Conservation (phyloP, 306 rosid genomes). For the Medicago ruthenica region DNA sequence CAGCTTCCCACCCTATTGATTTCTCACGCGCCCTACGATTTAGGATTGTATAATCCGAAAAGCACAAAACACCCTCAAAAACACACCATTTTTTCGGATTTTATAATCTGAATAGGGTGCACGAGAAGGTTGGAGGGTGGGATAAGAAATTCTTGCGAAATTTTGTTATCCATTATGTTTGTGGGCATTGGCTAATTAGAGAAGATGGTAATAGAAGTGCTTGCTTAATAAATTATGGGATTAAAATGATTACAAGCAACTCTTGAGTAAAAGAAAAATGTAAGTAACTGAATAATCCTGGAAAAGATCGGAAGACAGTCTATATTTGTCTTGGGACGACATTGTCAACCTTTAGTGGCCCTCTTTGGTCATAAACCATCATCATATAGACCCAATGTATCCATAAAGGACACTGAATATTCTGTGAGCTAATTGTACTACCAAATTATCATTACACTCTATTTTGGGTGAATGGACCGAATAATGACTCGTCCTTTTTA, state of each 20-base stretch:
- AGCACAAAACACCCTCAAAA: no score
- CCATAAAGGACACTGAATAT: slow-evolving; percentile 3
- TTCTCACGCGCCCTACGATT: no score
- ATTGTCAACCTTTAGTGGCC: slow-evolving; percentile 1
- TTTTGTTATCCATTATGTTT: slow-evolving; percentile 11
- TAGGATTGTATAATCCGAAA: no score
- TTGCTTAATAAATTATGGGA: neutral
- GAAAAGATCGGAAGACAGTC: neutral
- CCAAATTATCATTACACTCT: neutral
- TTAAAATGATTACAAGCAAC: neutral
- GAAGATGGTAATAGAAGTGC: neutral
- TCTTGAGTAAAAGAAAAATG: neutral
- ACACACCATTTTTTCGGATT: no score
- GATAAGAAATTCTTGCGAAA: no score
- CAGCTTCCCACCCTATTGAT: no score
- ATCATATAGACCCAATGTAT: slow-evolving; percentile 6
- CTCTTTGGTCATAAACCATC: slow-evolving; percentile 14
- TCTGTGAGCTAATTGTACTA: slow-evolving; percentile 17
- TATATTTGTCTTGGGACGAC: slow-evolving; percentile 23
- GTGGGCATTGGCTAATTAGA: neutral
- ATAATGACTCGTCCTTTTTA: slow-evolving; percentile 15
- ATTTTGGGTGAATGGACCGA: neutral
- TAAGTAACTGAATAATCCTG: neutral
- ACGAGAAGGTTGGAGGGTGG: no score
- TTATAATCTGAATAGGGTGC: no score